Conservation (phyloP, 169 alveolate genomes). For the Plasmodium reichenowi region DNA sequence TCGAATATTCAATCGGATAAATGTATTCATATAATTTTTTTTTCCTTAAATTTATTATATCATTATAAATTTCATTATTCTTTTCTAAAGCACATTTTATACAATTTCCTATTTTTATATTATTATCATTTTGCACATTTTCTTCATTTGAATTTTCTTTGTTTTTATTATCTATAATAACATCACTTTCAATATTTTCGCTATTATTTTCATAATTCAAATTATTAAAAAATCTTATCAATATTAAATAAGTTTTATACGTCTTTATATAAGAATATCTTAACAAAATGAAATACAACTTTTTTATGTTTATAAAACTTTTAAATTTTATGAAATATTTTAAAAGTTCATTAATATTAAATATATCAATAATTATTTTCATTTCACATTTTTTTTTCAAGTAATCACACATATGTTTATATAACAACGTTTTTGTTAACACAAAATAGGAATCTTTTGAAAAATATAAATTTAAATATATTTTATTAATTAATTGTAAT, state of each 20-base stretch:
- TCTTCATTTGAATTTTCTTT: conserved; percentile 17
- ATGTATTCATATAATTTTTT: conserved; percentile 51
- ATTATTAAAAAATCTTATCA: conserved; percentile 69
- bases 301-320: conserved; percentile 69
- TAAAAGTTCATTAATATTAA: conserved; percentile 73
- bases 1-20: conserved; percentile 4
- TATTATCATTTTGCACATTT: neutral
- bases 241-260: conserved; percentile 63
- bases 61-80: conserved; percentile 35
- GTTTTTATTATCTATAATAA: neutral
- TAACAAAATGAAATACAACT: conserved; percentile 61
- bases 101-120: neutral
- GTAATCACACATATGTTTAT: conserved; percentile 71
- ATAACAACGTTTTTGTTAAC: conserved; percentile 69
- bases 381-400: conserved; percentile 74
- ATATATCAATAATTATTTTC: conserved; percentile 65
- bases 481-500: conserved; percentile 40
- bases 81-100: conserved; percentile 30
- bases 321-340: conserved; percentile 75
- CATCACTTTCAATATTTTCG: conserved; percentile 5
- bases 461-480: conserved; percentile 69
- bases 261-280: conserved; percentile 65
- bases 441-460: conserved; percentile 72
- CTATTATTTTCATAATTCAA: conserved; percentile 38
- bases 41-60: conserved; percentile 62